Base-by-base conservation (phyloP, 2,329 filamentous ascomycete species). In the Fonsecaea multimorphosa region DNA sequence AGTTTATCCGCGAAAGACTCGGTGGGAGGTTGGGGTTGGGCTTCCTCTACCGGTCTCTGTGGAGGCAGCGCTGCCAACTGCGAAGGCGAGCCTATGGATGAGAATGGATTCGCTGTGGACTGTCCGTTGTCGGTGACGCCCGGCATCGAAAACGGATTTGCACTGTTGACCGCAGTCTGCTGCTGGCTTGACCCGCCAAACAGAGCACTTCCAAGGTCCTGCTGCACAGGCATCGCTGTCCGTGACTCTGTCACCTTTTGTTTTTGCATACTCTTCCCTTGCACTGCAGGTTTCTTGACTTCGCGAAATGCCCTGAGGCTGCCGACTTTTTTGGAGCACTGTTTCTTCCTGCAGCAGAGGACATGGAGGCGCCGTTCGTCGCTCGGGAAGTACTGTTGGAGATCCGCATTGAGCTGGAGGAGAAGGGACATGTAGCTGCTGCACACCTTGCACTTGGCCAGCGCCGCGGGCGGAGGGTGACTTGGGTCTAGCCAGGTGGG, bases 321-420 rank as follows among this genome's bases (percentile, higher is more conserved):
- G 1, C 95, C 95, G 22, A 89, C 85, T 73, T 92, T 94, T 69
- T 93, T 85, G 73, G 91, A 87, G 76, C 95, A 99, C 11, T 87
- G 82, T 76, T 91, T 91, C 70, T 87, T 85, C 65, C 88, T 86
- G 78, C 95, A 99, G 19, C 86, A 86, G 77, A 96, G 93, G 12
- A 99, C 83, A 74, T 97, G 98, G 19, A 99, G 77, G 68, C 94
- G 87, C 71, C 95, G 85, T 74, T 97, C 92, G 78, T 98, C 92
- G 63, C 89, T 88, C 1, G 93, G 91, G 74, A 97, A 97, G 56
- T 87, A 85, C 62, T 94, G 90, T 14, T 93, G 93, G 2, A 98
- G 84, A 76, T 97, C 93, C 73, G 88, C 93, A 78, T 99, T 92
- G 31, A 99, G 85, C 78, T 99, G 93, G 54, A 99, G 85, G 2